Base-by-base conservation (phyloP, 2,329 filamentous ascomycete genomes). In the Epichloe typhina region DNA sequence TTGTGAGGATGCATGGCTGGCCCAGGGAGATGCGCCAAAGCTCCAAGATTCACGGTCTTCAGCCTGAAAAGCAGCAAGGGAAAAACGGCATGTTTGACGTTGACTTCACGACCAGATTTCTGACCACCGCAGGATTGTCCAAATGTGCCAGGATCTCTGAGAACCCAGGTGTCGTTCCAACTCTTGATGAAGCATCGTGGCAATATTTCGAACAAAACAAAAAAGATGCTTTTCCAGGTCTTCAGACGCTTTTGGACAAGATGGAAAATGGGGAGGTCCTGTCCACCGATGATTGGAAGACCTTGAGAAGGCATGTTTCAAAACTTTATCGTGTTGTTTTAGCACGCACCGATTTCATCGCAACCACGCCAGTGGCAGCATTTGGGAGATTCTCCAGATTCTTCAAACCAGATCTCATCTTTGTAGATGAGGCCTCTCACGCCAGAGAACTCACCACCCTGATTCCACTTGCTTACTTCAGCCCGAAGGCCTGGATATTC, bases 361-460 rank as follows among this genome's bases (percentile, higher is more conserved):
- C 71, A 0, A 72, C 72, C 0, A 74, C 72, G 1, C 72, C 72
- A 0, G 71, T 73, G 1, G 69, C 71, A 3, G 66, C 69, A 0
- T 65, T 62, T 4, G 64, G 65, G 0, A 56, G 59, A 0, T 70
- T 74, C 36, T 56, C 62, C 0, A 63, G 60, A 2, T 59, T 88
- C 6, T 88, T 89, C 35, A 83, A 85, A 55, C 87, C 88, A 0
- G 86, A 93, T 58, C 82, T 95, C 55, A 80, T 93, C 0, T 90
- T 95, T 61, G 86, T 94, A 55, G 88, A 90, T 42, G 88, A 94
- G 63, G 68, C 70, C 0, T 68, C 71, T 0, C 72, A 75, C 43
- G 69, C 70, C 0, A 59, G 72, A 15, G 72, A 75, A 54, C 58
- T 74, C 0, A 72, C 72, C 0, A 69, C 68, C 0, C 56, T 75